These are phyloP conservation scores for Wallacemonas sp. DNA, from an alignment of 208 protist species.

Conservation along the genomic window DNA sequence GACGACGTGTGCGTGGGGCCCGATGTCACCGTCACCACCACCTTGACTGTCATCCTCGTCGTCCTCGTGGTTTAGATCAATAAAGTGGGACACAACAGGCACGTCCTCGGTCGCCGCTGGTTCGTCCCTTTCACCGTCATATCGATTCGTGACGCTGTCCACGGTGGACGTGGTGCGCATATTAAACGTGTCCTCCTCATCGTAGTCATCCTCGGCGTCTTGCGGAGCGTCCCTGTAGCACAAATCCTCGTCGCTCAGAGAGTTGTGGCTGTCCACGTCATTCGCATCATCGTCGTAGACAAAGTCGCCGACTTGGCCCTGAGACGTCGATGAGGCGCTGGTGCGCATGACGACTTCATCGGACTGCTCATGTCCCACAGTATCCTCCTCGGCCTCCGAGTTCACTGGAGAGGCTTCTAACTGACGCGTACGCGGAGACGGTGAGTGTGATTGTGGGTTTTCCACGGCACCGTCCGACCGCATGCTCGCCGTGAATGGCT, in stretches of 20 bases:
- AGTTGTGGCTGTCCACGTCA: not conserved
- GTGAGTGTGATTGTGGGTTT: constrained; percentile 11
- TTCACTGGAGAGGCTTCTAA: not conserved
- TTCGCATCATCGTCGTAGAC: not conserved
- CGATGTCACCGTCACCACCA: not conserved
- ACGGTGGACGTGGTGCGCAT: not conserved
- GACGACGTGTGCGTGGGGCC: not conserved
- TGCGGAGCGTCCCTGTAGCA: not conserved
- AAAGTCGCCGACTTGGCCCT: no score
- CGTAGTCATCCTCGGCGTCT: no score
- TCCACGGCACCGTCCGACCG: not conserved
- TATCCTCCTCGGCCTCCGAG: not conserved
- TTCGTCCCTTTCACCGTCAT: not conserved
- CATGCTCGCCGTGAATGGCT: constrained; percentile 13
- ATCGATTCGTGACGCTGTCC: not conserved
- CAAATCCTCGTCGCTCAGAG: not conserved
- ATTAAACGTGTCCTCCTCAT: not conserved
- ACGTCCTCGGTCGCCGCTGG: not conserved
- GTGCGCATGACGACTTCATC: not conserved
- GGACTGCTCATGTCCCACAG: not conserved
- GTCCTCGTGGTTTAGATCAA: constrained; percentile 10
- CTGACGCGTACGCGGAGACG: not conserved
- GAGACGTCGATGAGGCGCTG: not conserved
- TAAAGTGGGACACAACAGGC: not conserved
- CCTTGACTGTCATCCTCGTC: not conserved